Conservation (phyloP, 192 early-diverging fungal species). For the Linderina pennispora region DNA sequence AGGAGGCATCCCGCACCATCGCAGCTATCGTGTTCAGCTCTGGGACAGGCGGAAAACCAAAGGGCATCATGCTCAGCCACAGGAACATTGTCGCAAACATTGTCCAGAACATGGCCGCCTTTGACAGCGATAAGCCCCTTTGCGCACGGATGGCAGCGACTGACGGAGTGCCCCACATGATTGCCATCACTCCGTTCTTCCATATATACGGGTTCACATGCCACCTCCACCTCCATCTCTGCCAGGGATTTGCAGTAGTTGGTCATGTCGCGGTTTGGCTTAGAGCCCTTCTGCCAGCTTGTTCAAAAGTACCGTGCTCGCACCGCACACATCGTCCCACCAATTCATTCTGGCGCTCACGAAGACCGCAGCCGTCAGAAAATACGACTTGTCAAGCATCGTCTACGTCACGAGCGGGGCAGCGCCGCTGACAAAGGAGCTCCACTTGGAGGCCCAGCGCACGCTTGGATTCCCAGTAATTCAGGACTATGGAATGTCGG, state of each 20-base stretch:
- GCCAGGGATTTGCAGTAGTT: too few species aligned
- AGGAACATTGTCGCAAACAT: conserved; percentile 68
- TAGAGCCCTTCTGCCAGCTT: too few species aligned
- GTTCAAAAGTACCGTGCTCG: too few species aligned
- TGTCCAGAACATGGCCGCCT: conserved; percentile 24
- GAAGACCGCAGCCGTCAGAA: too few species aligned
- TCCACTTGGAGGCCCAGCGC: conserved; percentile 35
- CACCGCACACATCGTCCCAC: too few species aligned
- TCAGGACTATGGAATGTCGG: conserved; percentile 60
- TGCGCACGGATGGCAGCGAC: too few species aligned
- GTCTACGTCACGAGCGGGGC: conserved; percentile 57
- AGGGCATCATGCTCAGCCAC: conserved; percentile 77
- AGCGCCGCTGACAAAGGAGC: conserved; percentile 61
- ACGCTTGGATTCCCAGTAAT: conserved; percentile 21
- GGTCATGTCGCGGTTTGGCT: too few species aligned
- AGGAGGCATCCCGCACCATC: conserved; percentile 2
- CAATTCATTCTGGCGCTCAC: too few species aligned
- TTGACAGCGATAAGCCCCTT: conserved; percentile 3
- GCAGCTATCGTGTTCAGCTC: conserved; percentile 22
- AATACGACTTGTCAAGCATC: too few species aligned
- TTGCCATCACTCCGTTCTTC: conserved; percentile 36
- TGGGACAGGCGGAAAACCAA: conserved; percentile 50
- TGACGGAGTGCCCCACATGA: conserved; percentile 2
- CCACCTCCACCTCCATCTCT: too few species aligned
- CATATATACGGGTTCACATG: too few species aligned